Percentiles rank a stretch among this genome's conserved stretches.
Conservation (phyloP, 805 yeast species). For the Candida odintsovae region DNA sequence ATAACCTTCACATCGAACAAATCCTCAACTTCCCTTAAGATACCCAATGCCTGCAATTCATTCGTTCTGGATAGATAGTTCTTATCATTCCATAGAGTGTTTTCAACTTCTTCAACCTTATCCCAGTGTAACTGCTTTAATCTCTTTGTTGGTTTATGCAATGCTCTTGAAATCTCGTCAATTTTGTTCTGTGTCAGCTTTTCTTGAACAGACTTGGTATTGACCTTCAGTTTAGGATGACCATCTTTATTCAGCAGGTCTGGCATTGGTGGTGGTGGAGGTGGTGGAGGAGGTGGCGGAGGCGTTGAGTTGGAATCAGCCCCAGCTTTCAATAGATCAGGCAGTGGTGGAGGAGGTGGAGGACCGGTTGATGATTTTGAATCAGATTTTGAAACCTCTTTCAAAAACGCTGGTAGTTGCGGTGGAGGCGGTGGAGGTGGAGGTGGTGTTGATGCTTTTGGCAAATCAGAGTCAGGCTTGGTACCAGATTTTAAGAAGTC, state of each 20-base stretch:
- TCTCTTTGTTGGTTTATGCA: conserved; percentile 43
- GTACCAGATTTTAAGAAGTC: neutral
- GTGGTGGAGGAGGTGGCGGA: too few relatives aligned
- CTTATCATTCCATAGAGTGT: conserved; percentile 58
- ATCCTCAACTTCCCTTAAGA: conserved; percentile 57
- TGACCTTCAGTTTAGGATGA: conserved; percentile 5
- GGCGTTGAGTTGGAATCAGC: neutral
- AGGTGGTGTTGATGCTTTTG: neutral
- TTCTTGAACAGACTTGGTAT: neutral
- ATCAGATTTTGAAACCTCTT: neutral
- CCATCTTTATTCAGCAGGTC: neutral
- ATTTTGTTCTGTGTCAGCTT: conserved; percentile 2
- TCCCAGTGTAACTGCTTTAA: conserved; percentile 84
- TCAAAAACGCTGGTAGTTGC: neutral
- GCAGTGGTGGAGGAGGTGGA: conserved; percentile 3
- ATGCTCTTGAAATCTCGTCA: conserved; percentile 11
- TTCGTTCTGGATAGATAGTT: conserved; percentile 35
- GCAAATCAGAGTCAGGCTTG: neutral
- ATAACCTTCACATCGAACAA: conserved; percentile 47
- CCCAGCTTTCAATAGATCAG: conserved; percentile 1
- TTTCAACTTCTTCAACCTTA: conserved; percentile 49
- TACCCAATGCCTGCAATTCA: conserved; percentile 51
- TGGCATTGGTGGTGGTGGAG: conserved; percentile 6
- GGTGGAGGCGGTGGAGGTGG: conserved; percentile 2
- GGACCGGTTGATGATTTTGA: neutral